These are phyloP conservation scores for Gypsophila paniculata DNA, from an alignment of 179 eudicot species.

Conservation along the genomic window DNA sequence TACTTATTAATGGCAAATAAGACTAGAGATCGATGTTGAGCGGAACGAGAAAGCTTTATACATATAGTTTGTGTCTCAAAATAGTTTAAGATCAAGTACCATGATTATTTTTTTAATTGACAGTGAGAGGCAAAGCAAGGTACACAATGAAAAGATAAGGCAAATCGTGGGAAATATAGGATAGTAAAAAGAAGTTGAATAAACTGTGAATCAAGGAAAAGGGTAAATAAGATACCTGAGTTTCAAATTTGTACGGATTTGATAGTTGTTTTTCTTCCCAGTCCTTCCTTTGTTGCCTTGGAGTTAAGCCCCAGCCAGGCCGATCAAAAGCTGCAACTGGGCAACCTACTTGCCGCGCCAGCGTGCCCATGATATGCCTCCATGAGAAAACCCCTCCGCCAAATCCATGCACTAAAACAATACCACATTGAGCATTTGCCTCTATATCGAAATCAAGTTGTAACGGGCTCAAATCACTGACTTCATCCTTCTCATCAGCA, in stretches of 20 bases:
- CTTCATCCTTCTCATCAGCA: conserved; percentile 41
- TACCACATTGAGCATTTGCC: conserved; percentile 58
- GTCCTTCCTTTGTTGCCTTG: conserved; percentile 61
- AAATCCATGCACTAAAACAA: conserved; percentile 91
- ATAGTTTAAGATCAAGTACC: too few species aligned
- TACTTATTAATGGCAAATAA: too few species aligned
- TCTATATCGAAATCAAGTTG: conserved; percentile 37
- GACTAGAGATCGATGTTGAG: too few species aligned
- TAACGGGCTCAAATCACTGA: conserved; percentile 33
- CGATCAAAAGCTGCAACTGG: conserved; percentile 87
- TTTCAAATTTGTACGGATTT: conserved; percentile 89
- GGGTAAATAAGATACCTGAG: conserved; percentile 53
- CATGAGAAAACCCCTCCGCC: conserved; percentile 97
- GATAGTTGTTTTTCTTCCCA: conserved; percentile 77
- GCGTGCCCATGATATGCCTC: conserved; percentile 83
- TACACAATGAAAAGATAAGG: too few species aligned
- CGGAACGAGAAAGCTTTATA: too few species aligned
- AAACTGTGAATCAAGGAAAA: too few species aligned
- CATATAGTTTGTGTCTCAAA: background rate
- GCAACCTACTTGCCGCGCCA: conserved; percentile 68
- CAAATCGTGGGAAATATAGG: too few species aligned
- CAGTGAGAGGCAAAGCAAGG: too few species aligned
- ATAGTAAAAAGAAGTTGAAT: too few species aligned
- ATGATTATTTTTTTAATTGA: too few species aligned
- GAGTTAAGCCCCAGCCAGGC: conserved; percentile 98